Evolutionary conservation across 2,329 filamentous ascomycete species (phyloP), one percentile per base, ranked within the genome.

Genomic region (Teratosphaeriaceae sp.): DNA sequence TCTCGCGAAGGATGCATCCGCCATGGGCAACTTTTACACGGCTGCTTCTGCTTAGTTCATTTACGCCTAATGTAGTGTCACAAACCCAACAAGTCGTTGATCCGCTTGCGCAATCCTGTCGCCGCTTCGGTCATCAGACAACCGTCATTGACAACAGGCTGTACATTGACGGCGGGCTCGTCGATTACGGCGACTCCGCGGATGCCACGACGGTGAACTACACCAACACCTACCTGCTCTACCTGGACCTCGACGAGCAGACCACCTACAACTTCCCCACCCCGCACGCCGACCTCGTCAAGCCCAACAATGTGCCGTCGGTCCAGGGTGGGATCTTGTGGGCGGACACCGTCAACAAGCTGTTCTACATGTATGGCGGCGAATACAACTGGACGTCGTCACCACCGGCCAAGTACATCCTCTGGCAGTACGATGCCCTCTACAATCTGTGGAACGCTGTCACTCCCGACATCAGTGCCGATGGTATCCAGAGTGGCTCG

Each of bases 331-430:
- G 70, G 9, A 57, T 72, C 2, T 62, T 82, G 11, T 83, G 79
- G 79, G 66, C 71, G 6, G 80, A 83, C 56, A 65, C 72, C 20
- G 67, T 78, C 29, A 83, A 84, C 62, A 80, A 81, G 56, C 68
- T 72, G 33, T 71, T 84, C 38, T 82, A 80, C 55, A 65, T 79
- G 2, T 83, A 75, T 53, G 80, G 79, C 9, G 80, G 80, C 35
- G 74, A 81, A 48, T 76, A 72, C 51, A 50, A 51, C 11, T 47
- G 60, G 45, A 56, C 65, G 2, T 38, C 29, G n/a, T 22, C 36
- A 12, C 36, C 36, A 13, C 74, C 76, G 0, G 62, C 66, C 27
- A 57, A 68, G 0, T 73, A 75, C 42, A 62, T 62, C 18, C 69
- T 82, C 21, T 79, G 74, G 62, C 65, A 68, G 4, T 83, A 79